Evolutionary conservation across 2,329 filamentous ascomycete genomes (phyloP).

Genomic region (Aspergillus bombycis): DNA sequence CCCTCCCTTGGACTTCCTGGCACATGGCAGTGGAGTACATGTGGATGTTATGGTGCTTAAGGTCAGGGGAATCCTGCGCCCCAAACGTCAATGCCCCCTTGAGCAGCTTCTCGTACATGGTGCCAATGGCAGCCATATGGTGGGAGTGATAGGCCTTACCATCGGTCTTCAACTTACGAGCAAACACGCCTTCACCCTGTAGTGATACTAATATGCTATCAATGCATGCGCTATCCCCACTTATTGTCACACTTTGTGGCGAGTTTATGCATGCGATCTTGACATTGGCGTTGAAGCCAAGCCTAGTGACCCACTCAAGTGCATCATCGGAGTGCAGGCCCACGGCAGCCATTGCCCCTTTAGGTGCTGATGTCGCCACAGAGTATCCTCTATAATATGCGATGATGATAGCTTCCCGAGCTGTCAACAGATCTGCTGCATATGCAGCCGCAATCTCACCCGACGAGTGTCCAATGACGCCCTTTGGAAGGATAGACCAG

Average conservation of each 20-base stretch:
- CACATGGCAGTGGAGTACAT: too few species aligned
- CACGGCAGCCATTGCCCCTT: slow-evolving; percentile 11
- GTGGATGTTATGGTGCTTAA: background rate
- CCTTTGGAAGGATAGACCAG: slow-evolving; percentile 45
- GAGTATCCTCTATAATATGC: slow-evolving; percentile 14
- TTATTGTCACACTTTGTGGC: slow-evolving; percentile 22
- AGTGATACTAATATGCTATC: slow-evolving; percentile 24
- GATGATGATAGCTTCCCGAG: slow-evolving; percentile 6
- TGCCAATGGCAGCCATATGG: slow-evolving; percentile 20
- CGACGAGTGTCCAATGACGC: slow-evolving; percentile 51
- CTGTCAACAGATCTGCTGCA: slow-evolving; percentile 37
- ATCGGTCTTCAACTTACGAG: slow-evolving; percentile 17
- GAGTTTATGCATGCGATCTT: background rate
- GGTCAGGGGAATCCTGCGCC: background rate
- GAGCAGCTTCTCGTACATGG: too few species aligned
- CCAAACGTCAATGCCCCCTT: too few species aligned
- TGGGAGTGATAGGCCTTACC: slow-evolving; percentile 26
- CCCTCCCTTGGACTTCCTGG: too few species aligned
- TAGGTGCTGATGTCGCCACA: background rate
- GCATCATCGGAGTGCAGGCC: slow-evolving; percentile 2
- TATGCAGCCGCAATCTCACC: slow-evolving; percentile 56
- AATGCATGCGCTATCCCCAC: slow-evolving; percentile 22
- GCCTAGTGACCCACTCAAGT: background rate
- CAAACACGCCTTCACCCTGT: slow-evolving; percentile 23
- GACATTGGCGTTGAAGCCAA: background rate